These are phyloP conservation scores for Penicillium oxalicum DNA, from an alignment of 2,329 filamentous ascomycete species.

Conservation along the genomic window DNA sequence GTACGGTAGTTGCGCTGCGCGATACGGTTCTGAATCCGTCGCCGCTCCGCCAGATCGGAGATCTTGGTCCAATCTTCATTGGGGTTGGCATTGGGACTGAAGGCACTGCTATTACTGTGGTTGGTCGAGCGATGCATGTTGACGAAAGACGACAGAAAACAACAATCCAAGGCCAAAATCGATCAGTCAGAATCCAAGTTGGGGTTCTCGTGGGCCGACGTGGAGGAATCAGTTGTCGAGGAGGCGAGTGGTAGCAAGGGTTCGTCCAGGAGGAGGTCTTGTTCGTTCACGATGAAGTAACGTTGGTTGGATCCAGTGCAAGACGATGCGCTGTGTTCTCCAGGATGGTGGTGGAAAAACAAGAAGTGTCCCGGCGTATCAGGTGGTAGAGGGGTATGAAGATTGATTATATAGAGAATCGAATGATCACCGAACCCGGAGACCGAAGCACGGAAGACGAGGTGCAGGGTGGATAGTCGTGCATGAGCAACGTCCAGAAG, in stretches of 20 bases:
- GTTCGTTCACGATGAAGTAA: no score
- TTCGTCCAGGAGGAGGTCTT: no score
- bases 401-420: constrained; percentile 23
- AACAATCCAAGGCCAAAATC: neutral
- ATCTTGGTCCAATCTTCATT: constrained; percentile 99
- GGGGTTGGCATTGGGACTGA: constrained; percentile 87
- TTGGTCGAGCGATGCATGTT: constrained; percentile 43
- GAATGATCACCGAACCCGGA: constrained; percentile 1
- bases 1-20: constrained; percentile 94
- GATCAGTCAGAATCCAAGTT: neutral
- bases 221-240: neutral
- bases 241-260: neutral
- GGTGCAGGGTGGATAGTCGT: no score
- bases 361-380: neutral
- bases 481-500: no score
- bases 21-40: constrained; percentile 95
- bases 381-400: constrained; percentile 2
- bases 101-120: constrained; percentile 84
- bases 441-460: constrained; percentile 5
- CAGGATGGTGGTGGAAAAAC: no score
- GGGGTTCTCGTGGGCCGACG: neutral
- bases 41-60: constrained; percentile 87
- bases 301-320: no score
- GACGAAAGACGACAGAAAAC: neutral
- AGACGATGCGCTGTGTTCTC: no score